Evolutionary conservation across 148 eudicot species (phyloP), one percentile per base, ranked within the genome.

Genomic region (Cornus controversa): DNA sequence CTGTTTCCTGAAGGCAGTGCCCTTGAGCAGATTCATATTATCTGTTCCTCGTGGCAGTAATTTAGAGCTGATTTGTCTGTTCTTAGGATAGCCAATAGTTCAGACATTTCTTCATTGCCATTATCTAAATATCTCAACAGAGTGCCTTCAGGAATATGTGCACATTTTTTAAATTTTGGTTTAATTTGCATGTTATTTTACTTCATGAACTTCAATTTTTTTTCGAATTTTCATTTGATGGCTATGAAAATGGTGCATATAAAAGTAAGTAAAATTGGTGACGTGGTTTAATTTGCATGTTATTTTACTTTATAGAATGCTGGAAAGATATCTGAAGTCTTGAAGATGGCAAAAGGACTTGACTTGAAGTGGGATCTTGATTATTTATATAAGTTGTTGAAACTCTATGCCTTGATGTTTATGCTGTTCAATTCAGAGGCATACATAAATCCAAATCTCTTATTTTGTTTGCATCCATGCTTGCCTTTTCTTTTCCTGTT

Each of bases 261-360:
- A 26, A 26, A 28, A 50, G 47, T 20, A 29, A 24, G 10, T 14
- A 36, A 25, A 71, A 2, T 26, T 50, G 37, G 6, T 47, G 24
- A 20, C 16, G 23, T 24, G 62, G 37, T 36, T 36, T 2, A 36
- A 36, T 2, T 36, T 2, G 37, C 37, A 36, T 6, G 37, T 2
- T 36, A 6, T 36, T 36, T 36, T 36, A 36, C 37, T 2, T 6
- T 2, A 36, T 36, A 36, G 37, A 36, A 26, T 18, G 36, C 27
- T 72, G 9, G 57, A 54, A 54, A 20, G 65, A 72, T 72, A 24
- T 72, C 65, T 54, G 75, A 29, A 72, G 37, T 72, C n/a, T 53
- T 70, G 60, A 47, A 27, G 20, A 22, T 4, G 4, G n/a, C 10
- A n/a, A 53, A 29, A 28, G 28, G 65, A 72, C 28, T 63, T 36